A percentile compares a stretch with the other conserved stretches of the same genome.
These are phyloP conservation scores for Haplosporangium sp. DNA, from an alignment of 371 early-diverging fungal genomes.

Conservation along the genomic window DNA sequence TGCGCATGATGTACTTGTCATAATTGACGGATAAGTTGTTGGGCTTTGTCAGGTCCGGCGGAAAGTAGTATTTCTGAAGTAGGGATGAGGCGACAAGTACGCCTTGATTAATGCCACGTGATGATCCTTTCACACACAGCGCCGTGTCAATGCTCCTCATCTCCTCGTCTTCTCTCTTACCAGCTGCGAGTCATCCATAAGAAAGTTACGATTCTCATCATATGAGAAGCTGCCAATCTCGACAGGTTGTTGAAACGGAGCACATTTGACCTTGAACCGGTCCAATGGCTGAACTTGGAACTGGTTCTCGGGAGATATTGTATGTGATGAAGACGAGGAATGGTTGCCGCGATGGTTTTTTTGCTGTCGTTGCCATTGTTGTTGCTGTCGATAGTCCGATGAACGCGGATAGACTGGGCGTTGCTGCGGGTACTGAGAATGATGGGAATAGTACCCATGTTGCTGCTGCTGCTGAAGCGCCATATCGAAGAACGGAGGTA, in stretches of 20 bases:
- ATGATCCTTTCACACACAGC: too few species aligned
- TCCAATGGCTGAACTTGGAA: constrained; percentile 58
- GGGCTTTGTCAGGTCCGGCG: constrained; percentile 62
- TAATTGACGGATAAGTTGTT: constrained; percentile 70
- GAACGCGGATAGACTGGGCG: not conserved
- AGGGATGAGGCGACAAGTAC: not conserved
- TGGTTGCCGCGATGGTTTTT: not conserved
- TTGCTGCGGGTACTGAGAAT: not conserved
- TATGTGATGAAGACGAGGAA: too few species aligned
- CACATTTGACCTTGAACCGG: constrained; percentile 63
- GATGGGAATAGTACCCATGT: not conserved
- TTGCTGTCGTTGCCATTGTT: constrained; percentile 2
- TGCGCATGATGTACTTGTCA: constrained; percentile 73
- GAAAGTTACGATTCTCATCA: constrained; percentile 68
- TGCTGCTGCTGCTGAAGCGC: not conserved
- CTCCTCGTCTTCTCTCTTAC: constrained; percentile 45
- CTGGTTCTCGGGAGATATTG: constrained; percentile 11
- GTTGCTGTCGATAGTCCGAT: constrained; percentile 2
- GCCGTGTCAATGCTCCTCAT: too few species aligned
- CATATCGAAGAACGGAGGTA: constrained; percentile 12
- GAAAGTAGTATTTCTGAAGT: constrained; percentile 76
- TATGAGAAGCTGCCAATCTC: constrained; percentile 85
- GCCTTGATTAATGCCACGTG: too few species aligned
- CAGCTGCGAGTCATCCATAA: constrained; percentile 77
- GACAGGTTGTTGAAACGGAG: constrained; percentile 74